Evolutionary conservation across 1,139 yeast genomes (phyloP).

Genomic region (Saccharomyces hybrid): DNA sequence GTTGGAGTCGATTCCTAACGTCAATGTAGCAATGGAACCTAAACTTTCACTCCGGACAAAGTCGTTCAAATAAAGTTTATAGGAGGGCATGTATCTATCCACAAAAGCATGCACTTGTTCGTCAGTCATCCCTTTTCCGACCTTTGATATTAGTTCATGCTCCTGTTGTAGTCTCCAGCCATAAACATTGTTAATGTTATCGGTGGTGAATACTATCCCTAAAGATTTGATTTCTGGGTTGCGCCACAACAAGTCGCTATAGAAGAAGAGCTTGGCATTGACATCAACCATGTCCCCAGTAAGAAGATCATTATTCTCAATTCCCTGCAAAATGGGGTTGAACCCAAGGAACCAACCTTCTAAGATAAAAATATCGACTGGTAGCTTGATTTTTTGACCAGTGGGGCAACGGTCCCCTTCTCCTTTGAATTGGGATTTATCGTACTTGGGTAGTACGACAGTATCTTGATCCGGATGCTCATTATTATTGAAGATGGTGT

Average conservation of each 20-base stretch:
- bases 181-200: slow-evolving; percentile 55
- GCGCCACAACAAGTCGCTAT: slow-evolving; percentile 50
- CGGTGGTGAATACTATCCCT: slow-evolving; percentile 58
- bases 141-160: slow-evolving; percentile 45
- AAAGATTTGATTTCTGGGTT: slow-evolving; percentile 54
- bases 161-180: slow-evolving; percentile 86
- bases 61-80: slow-evolving; percentile 55
- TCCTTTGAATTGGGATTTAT: slow-evolving; percentile 67
- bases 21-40: slow-evolving; percentile 26
- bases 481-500: slow-evolving; percentile 17
- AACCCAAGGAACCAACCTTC: slow-evolving; percentile 97
- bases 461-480: slow-evolving; percentile 2
- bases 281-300: slow-evolving; percentile 36
- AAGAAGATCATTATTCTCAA: slow-evolving; percentile 11
- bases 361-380: slow-evolving; percentile 59
- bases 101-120: slow-evolving; percentile 59
- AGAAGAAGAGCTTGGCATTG: slow-evolving; percentile 44
- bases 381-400: slow-evolving; percentile 29
- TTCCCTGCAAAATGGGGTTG: slow-evolving; percentile 36
- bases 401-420: slow-evolving; percentile 62
- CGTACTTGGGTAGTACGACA: slow-evolving; percentile 54
- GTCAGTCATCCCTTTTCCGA: slow-evolving; percentile 77
- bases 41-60: slow-evolving; percentile 30
- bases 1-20: slow-evolving; percentile 21
- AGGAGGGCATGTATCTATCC: slow-evolving; percentile 81